These are phyloP conservation scores for Lentinula edodes DNA, from an alignment of 768 basidiomycete species.

Conservation along the genomic window DNA sequence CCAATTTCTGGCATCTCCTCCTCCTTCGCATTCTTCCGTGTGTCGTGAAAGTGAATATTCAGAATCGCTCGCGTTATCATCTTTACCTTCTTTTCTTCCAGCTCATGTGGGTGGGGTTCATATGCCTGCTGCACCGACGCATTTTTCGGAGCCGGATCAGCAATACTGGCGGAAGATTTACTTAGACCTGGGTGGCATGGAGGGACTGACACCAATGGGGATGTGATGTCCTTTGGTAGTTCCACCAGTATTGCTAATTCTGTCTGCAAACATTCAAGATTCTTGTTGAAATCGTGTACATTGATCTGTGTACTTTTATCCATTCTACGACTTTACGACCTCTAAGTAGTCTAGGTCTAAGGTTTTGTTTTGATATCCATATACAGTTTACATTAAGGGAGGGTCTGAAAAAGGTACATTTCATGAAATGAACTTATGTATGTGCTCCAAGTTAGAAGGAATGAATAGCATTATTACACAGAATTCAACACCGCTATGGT, in stretches of 20 bases:
- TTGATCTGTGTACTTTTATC: background rate
- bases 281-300: background rate
- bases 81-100: background rate
- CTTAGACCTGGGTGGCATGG: conserved; percentile 62
- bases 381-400: too few species aligned
- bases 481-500: conserved; percentile 12
- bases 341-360: too few species aligned
- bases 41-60: background rate
- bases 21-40: background rate
- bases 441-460: too few species aligned
- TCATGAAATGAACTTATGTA: too few species aligned
- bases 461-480: background rate
- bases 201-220: background rate
- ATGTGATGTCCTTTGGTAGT: too few species aligned
- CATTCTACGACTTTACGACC: too few species aligned
- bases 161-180: conserved; percentile 75
- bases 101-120: background rate
- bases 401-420: too few species aligned
- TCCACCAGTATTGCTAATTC: background rate
- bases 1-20: background rate
- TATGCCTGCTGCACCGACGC: conserved; percentile 7
- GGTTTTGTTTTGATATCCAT: too few species aligned
- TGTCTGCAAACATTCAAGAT: background rate
- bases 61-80: background rate
- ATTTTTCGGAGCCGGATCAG: conserved; percentile 49